phyloP scores from a whole-genome alignment of 768 basidiomycete genomes.

The Chlorophyllum brunneum region DNA sequence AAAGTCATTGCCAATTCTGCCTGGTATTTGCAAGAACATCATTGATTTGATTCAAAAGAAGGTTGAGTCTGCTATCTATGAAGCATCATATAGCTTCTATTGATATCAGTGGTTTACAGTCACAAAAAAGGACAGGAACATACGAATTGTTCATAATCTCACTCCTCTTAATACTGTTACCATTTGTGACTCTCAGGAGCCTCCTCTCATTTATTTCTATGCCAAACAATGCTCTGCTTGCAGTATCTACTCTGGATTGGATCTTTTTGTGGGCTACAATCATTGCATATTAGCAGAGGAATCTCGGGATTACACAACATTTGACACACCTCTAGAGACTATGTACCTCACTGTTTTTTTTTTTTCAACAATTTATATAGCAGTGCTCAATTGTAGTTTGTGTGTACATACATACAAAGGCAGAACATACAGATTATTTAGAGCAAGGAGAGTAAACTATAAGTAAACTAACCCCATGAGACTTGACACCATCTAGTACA shows the following conservation, averaged over 20 bases:
- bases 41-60: conserved; percentile 27
- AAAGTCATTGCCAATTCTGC: conserved; percentile 31
- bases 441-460: too few species aligned
- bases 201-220: conserved; percentile 30
- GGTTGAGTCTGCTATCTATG: conserved; percentile 32
- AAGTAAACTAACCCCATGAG: too few species aligned
- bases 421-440: too few species aligned
- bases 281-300: conserved; percentile 19
- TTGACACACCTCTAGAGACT: conserved; percentile 32
- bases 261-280: conserved; percentile 35
- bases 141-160: conserved; percentile 35
- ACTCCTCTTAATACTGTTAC: conserved; percentile 35
- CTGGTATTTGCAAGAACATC: conserved; percentile 27
- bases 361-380: too few species aligned
- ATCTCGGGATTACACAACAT: conserved; percentile 32
- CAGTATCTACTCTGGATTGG: conserved; percentile 22
- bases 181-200: conserved; percentile 31
- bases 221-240: conserved; percentile 26
- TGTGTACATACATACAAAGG: too few species aligned
- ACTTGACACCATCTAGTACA: too few species aligned
- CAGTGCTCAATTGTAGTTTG: too few species aligned
- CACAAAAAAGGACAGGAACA: conserved; percentile 28
- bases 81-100: conserved; percentile 32
- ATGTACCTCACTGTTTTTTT: conserved; percentile 30
- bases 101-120: conserved; percentile 35